These are phyloP conservation scores for Oldenlandia corymbosa DNA, from an alignment of 257 asterid genomes.

Conservation along the genomic window DNA sequence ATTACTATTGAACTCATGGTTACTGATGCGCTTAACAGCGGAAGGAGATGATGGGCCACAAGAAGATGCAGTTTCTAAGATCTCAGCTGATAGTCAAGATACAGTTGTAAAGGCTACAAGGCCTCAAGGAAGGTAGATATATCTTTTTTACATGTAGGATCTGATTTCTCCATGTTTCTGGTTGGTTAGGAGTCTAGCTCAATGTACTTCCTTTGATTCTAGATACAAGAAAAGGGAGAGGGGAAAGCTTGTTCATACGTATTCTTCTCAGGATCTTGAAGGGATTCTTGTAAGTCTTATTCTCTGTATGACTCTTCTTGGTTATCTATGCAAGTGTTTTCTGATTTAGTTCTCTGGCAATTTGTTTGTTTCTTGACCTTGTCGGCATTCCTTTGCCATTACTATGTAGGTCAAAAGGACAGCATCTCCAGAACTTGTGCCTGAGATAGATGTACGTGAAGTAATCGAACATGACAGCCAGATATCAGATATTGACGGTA, in stretches of 20 bases:
- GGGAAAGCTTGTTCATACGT: constrained; percentile 70
- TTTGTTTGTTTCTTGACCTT: background rate
- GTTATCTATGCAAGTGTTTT: background rate
- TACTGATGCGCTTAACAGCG: constrained; percentile 24
- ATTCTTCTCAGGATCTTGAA: constrained; percentile 86
- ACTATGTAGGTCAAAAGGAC: constrained; percentile 56
- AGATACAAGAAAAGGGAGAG: constrained; percentile 88
- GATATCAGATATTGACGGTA: constrained; percentile 45
- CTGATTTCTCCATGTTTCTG: background rate
- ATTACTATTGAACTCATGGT: constrained; percentile 11
- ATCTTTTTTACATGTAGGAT: background rate
- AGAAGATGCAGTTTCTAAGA: constrained; percentile 20
- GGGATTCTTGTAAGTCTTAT: constrained; percentile 78
- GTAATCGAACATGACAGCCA: constrained; percentile 28
- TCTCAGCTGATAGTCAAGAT: constrained; percentile 28
- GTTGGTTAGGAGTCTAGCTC: background rate
- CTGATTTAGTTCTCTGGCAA: background rate
- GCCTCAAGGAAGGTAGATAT: constrained; percentile 87
- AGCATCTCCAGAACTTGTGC: constrained; percentile 38
- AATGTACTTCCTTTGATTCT: background rate
- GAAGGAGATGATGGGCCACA: constrained; percentile 30
- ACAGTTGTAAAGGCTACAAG: constrained; percentile 58
- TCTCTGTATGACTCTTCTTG: background rate
- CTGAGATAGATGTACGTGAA: constrained; percentile 33
- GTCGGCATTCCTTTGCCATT: background rate